These are phyloP conservation scores for Zymoseptoria ardabiliae DNA, from an alignment of 2,329 filamentous ascomycete genomes.

Conservation along the genomic window DNA sequence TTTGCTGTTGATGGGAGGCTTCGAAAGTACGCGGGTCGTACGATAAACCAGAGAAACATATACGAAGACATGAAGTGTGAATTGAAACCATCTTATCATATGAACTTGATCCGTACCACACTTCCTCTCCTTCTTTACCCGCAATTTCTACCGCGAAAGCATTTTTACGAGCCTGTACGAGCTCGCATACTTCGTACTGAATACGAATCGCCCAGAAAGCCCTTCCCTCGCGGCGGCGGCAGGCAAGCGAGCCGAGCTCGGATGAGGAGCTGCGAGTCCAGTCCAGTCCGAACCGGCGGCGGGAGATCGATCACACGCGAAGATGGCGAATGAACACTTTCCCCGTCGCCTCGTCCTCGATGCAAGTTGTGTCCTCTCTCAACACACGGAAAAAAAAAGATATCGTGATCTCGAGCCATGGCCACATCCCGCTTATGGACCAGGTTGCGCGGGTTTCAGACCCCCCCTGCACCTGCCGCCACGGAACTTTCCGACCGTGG, in stretches of 20 bases:
- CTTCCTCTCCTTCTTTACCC: not conserved
- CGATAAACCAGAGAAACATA: not conserved
- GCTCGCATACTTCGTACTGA: not conserved
- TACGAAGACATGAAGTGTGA: not conserved
- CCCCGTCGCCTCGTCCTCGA: not conserved
- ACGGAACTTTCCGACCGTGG: not conserved
- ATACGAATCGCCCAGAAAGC: not conserved
- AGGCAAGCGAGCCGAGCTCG: not conserved
- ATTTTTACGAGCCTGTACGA: not conserved
- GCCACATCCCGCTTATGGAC: not conserved
- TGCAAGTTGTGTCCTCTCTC: not conserved
- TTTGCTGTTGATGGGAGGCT: not conserved
- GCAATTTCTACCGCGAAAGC: not conserved
- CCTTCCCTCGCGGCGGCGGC: not conserved
- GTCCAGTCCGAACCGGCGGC: not conserved
- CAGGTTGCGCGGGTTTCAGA: not conserved
- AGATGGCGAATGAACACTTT: not conserved
- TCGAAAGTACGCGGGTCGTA: not conserved
- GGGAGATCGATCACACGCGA: not conserved
- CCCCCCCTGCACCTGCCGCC: not conserved
- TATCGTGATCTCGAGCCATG: not conserved
- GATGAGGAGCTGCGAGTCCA: not conserved
- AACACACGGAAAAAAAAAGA: not conserved
- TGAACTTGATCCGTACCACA: not conserved
- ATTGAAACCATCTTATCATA: not conserved